Conservation (phyloP, 306 rosid species). For the Sphenostylis stenocarpa region DNA sequence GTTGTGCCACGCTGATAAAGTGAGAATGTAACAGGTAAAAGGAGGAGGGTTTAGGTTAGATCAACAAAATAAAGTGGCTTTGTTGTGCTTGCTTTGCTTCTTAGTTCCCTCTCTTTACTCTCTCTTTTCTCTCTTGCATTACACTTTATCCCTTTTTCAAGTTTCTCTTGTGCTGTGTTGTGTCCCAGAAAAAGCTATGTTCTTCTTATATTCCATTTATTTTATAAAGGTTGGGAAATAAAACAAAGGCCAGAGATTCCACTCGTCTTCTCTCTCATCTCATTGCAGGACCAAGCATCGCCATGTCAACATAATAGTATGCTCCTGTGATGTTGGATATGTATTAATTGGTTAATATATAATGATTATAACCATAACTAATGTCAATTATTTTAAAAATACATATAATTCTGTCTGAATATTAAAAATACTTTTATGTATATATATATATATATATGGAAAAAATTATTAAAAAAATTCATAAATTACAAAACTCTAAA, state of each 20-base stretch:
- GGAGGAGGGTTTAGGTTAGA: not conserved
- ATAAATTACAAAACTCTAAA: too few relatives aligned
- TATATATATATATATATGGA: too few relatives aligned
- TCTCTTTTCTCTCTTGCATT: not conserved
- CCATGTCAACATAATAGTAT: not conserved
- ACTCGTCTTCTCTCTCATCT: not conserved
- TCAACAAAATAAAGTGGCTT: conserved; percentile 35
- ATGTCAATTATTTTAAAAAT: too few relatives aligned
- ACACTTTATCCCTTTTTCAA: conserved; percentile 12
- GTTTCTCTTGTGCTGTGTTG: not conserved
- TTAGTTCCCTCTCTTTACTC: not conserved
- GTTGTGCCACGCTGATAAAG: conserved; percentile 15
- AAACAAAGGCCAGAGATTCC: not conserved
- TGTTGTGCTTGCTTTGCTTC: not conserved
- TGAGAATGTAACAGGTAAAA: not conserved
- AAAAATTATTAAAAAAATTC: too few relatives aligned
- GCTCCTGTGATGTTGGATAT: too few relatives aligned
- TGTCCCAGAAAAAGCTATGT: not conserved
- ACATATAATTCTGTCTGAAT: too few relatives aligned
- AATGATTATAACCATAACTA: too few relatives aligned
- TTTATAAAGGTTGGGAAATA: not conserved
- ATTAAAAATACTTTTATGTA: too few relatives aligned
- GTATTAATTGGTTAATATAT: too few relatives aligned
- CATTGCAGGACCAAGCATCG: not conserved
- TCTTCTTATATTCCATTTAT: not conserved